These are phyloP conservation scores for Niebla homalea DNA, from an alignment of 495 filamentous ascomycete genomes.

Conservation along the genomic window DNA sequence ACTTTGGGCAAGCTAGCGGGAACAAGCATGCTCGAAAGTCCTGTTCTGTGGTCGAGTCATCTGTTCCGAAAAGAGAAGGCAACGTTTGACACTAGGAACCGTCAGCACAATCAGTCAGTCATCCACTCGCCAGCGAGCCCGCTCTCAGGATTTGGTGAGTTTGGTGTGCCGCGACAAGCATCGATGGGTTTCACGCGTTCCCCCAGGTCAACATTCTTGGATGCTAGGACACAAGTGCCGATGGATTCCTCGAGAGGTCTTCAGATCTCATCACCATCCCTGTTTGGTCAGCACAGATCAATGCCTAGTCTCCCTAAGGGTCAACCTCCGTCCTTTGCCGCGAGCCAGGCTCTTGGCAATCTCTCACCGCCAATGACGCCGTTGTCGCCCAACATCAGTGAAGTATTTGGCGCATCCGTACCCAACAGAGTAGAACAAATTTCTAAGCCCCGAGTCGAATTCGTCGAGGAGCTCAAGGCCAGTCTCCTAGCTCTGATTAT, in stretches of 20 bases:
- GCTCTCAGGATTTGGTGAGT: not conserved
- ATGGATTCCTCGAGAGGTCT: not conserved
- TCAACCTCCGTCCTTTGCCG: not conserved
- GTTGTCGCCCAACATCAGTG: not conserved
- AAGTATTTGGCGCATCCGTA: not conserved
- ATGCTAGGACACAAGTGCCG: not conserved
- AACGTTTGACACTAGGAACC: constrained; percentile 53
- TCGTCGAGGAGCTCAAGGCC: constrained; percentile 64
- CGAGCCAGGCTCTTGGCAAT: constrained; percentile 1
- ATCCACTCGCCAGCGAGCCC: not conserved
- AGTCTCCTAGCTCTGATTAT: constrained; percentile 72
- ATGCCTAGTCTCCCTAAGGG: not conserved
- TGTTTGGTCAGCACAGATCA: not conserved
- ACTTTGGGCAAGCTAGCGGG: constrained; percentile 81
- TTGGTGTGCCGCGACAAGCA: not conserved
- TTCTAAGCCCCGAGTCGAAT: constrained; percentile 21
- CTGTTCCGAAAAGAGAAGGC: constrained; percentile 70
- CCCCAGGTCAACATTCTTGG: not conserved
- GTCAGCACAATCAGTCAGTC: not conserved
- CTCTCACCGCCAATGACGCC: constrained; percentile 2
- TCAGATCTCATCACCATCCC: not conserved
- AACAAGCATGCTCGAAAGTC: constrained; percentile 72
- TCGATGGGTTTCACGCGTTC: too few species aligned
- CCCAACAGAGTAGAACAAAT: not conserved
- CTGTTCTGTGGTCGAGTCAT: constrained; percentile 86